These are phyloP conservation scores for Apocynum venetum DNA, from an alignment of 257 asterid species.

Conservation along the genomic window DNA sequence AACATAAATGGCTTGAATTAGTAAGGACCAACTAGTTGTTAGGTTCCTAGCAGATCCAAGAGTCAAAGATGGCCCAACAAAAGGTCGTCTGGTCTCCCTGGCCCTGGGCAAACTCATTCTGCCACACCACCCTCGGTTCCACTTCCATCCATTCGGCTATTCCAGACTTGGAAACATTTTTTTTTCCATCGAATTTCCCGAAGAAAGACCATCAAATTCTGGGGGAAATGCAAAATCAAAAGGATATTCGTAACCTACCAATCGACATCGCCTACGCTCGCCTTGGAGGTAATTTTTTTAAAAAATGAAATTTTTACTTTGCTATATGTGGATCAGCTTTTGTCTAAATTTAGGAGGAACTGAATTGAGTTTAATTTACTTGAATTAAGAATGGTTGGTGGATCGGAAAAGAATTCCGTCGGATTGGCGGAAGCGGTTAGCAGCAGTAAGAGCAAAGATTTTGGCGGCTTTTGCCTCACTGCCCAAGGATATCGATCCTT, in stretches of 20 bases:
- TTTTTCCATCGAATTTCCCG: background rate
- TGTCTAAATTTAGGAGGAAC: background rate
- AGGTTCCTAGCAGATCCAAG: background rate
- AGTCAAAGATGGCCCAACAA: background rate
- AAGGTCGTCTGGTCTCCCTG: background rate
- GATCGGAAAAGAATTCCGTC: slow-evolving; percentile 88
- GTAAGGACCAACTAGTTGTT: background rate
- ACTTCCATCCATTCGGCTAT: no score
- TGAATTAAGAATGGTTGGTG: slow-evolving; percentile 84
- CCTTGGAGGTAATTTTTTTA: slow-evolving; percentile 57
- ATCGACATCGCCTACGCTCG: slow-evolving; percentile 94
- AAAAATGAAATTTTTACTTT: background rate
- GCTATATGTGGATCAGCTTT: background rate
- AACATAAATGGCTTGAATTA: background rate
- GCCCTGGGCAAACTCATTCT: background rate
- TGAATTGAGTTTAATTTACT: slow-evolving; percentile 6
- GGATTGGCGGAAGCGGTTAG: slow-evolving; percentile 89
- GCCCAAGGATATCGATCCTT: slow-evolving; percentile 81
- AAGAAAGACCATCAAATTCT: background rate
- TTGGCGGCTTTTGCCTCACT: slow-evolving; percentile 64
- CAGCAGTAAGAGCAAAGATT: slow-evolving; percentile 75
- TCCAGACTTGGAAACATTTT: background rate
- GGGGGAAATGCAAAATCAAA: slow-evolving; percentile 55
- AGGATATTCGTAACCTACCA: slow-evolving; percentile 76
- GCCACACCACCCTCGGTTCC: no score